Base-by-base conservation (phyloP, 2,329 filamentous ascomycete genomes). In the Tympanopsis confertula region DNA sequence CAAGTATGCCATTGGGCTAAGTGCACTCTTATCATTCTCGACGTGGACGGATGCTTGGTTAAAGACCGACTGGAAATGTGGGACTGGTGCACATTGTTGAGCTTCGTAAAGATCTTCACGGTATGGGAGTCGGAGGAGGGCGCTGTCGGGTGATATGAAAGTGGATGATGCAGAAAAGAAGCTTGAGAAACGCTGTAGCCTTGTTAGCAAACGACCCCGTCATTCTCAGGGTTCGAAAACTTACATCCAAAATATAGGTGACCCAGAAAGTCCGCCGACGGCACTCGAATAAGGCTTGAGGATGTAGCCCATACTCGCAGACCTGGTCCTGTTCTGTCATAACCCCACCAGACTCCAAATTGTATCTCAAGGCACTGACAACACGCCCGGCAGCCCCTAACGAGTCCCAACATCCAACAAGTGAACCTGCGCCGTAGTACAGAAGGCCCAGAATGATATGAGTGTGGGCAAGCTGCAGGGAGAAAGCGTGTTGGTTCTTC, bases 181-280 rank as follows among this genome's bases (percentile, higher is more conserved):
- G 29, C 61, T 62, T 22, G 65, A 66, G 43, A 68, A 66, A 35
- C 68, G 65, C 30, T 33, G 12, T 13, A 7, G 7, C 7, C 12
- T 12, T 13, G 17, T 18, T 13, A 18, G 30, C 12, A 33, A 33
- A 33, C 10, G 30, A 7, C n/a, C 10, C 24, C 24, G 24, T 28
- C 10, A 28, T 10, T 28, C n/a, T 10, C 24, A 28, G 24, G 24
- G 24, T 10, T 10, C 10, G 7, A 33, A 18, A 13, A 33, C 30
- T 33, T 15, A 33, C 30, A 55, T 77, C 72, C 58, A 72, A 62
- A 42, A 74, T 50, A 44, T 69, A 71, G 20, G 63, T 63, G 26
- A 67, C 62, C 71, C 71, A 77, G 47, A 74, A 73, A 1, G 69
- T 74, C 36, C 72, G 62, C 24, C 72, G 63, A 40, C 65, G 63